A percentile compares a stretch with the other conserved stretches of the same genome.
These are phyloP conservation scores for Magnusiomyces ingens DNA, from an alignment of 1,139 yeast genomes.

Conservation along the genomic window DNA sequence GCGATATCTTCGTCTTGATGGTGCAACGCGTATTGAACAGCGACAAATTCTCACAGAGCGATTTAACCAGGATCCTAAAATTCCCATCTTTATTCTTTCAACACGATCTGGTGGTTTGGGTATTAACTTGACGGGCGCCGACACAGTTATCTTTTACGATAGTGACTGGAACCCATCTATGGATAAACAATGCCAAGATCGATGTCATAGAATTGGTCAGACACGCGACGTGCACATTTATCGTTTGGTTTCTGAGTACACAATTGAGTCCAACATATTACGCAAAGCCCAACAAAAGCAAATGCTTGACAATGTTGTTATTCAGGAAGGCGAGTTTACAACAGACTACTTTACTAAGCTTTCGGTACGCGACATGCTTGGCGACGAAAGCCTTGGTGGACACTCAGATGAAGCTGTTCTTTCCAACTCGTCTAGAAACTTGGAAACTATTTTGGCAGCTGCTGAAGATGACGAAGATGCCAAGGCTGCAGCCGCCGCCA, in stretches of 20 bases:
- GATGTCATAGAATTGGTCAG: conserved; percentile 98
- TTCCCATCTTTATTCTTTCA: conserved; percentile 87
- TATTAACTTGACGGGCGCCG: conserved; percentile 96
- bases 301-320: conserved; percentile 89
- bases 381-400: conserved; percentile 43
- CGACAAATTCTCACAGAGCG: conserved; percentile 90
- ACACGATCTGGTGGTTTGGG: conserved; percentile 98
- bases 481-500: conserved; percentile 81
- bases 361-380: conserved; percentile 82
- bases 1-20: conserved; percentile 90
- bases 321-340: conserved; percentile 97
- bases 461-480: conserved; percentile 98
- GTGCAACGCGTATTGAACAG: conserved; percentile 95
- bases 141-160: conserved; percentile 97
- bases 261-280: conserved; percentile 91
- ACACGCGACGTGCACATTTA: conserved; percentile 96
- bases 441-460: conserved; percentile 70
- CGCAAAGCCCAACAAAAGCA: conserved; percentile 94
- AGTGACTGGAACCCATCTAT: conserved; percentile 99
- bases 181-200: conserved; percentile 99
- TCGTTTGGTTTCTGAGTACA: conserved; percentile 90
- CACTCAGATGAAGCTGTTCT: conserved; percentile 35
- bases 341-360: conserved; percentile 90
- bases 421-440: conserved; percentile 33
- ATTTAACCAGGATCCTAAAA: conserved; percentile 77